Conservation (phyloP, 257 asterid genomes). For the Cynanchum wilfordii region DNA sequence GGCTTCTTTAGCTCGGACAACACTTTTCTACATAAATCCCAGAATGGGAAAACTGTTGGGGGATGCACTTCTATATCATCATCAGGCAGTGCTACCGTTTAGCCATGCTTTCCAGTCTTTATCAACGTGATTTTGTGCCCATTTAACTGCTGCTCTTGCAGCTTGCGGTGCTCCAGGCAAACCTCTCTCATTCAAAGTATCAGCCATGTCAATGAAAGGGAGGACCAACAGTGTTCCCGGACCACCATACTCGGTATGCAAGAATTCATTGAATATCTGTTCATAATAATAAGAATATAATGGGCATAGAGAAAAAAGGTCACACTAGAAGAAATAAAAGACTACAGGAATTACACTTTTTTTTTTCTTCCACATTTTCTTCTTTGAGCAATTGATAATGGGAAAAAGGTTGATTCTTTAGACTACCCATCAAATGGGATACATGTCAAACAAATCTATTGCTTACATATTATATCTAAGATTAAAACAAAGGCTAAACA, state of each 20-base stretch:
- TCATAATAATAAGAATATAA: background rate
- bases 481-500: background rate
- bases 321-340: no score
- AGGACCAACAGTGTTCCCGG: conserved; percentile 80
- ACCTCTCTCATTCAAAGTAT: conserved; percentile 68
- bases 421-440: background rate
- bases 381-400: background rate
- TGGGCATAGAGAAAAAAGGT: no score
- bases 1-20: background rate
- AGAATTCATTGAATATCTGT: conserved; percentile 67
- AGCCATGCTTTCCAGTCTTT: conserved; percentile 88
- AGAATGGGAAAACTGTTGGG: background rate
- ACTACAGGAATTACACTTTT: no score
- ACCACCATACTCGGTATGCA: conserved; percentile 85
- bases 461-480: no score
- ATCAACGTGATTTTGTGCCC: conserved; percentile 82
- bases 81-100: conserved; percentile 9
- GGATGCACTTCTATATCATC: background rate
- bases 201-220: conserved; percentile 89
- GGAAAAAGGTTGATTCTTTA: background rate
- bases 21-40: background rate
- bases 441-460: background rate
- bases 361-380: no score
- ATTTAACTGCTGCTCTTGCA: conserved; percentile 81
- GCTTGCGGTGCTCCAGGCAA: conserved; percentile 95